Conservation (phyloP, 768 basidiomycete genomes). For the Pulveroboletus sp. region DNA sequence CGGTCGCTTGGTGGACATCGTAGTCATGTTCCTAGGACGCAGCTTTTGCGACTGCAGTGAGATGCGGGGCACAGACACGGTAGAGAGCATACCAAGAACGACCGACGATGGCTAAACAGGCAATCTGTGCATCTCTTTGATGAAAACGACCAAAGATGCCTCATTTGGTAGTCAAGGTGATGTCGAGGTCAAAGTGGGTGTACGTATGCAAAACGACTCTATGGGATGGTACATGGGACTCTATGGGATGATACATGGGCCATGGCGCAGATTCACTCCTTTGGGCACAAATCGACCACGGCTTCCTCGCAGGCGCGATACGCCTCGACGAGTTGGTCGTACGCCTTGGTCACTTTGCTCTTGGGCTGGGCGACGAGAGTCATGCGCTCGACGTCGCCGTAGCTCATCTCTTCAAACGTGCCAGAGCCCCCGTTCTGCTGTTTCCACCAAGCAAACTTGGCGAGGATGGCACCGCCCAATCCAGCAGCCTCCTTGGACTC, state of each 20-base stretch:
- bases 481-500: constrained; percentile 8
- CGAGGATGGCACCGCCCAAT: constrained; percentile 4
- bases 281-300: neutral
- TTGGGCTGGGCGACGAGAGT: constrained; percentile 6
- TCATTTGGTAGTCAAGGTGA: constrained; percentile 12
- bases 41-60: neutral
- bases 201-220: too few relatives aligned
- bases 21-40: constrained; percentile 1
- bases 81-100: neutral
- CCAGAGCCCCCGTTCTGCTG: neutral
- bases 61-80: neutral
- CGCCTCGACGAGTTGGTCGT: constrained; percentile 3
- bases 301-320: constrained; percentile 5
- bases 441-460: constrained; percentile 10
- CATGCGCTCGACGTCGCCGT: constrained; percentile 1
- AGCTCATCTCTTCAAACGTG: constrained; percentile 6
- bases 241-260: too few relatives aligned
- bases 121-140: constrained; percentile 10
- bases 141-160: constrained; percentile 10
- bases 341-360: neutral
- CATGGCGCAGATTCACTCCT: neutral
- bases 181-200: too few relatives aligned
- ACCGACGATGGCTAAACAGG: neutral
- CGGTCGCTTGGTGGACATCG: constrained; percentile 4
- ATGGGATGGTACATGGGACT: too few relatives aligned